Conservation (phyloP, 106 monocot genomes). For the Xerophyta viscosa region DNA sequence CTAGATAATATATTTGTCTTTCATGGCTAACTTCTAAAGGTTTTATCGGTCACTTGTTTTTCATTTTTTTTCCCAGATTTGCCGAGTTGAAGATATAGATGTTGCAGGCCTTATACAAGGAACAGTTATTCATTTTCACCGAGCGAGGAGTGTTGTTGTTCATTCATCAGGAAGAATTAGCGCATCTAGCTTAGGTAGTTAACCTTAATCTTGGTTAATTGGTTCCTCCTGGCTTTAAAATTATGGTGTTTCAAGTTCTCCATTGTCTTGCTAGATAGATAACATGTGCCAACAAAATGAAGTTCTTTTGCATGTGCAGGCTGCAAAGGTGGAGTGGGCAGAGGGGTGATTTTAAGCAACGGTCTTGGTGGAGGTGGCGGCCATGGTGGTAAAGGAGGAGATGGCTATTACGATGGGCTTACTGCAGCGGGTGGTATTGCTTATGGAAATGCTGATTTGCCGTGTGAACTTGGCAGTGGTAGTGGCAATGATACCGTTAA, state of each 20-base stretch:
- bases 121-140: conserved; percentile 88
- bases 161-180: conserved; percentile 65
- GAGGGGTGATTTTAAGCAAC: conserved; percentile 47
- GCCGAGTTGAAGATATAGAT: conserved; percentile 96
- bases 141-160: conserved; percentile 78
- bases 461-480: conserved; percentile 97
- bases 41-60: too few relatives aligned
- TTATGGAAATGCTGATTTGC: conserved; percentile 74
- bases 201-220: too few relatives aligned
- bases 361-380: conserved; percentile 93
- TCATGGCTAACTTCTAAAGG: too few relatives aligned
- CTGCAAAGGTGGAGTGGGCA: conserved; percentile 83
- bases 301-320: too few relatives aligned
- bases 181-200: conserved; percentile 73
- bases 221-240: too few relatives aligned
- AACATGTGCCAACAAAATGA: too few relatives aligned
- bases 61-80: conserved; percentile 64
- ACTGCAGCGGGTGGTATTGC: conserved; percentile 60
- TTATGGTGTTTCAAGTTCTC: too few relatives aligned
- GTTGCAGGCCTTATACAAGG: conserved; percentile 79
- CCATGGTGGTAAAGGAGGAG: conserved; percentile 92
- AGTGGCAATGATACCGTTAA: conserved; percentile 77
- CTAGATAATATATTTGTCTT: too few relatives aligned
- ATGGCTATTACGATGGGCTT: conserved; percentile 50
- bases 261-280: too few relatives aligned